phyloP scores from a whole-genome alignment of 2,329 filamentous ascomycete genomes.

The Apiospora rasikravindrae region DNA sequence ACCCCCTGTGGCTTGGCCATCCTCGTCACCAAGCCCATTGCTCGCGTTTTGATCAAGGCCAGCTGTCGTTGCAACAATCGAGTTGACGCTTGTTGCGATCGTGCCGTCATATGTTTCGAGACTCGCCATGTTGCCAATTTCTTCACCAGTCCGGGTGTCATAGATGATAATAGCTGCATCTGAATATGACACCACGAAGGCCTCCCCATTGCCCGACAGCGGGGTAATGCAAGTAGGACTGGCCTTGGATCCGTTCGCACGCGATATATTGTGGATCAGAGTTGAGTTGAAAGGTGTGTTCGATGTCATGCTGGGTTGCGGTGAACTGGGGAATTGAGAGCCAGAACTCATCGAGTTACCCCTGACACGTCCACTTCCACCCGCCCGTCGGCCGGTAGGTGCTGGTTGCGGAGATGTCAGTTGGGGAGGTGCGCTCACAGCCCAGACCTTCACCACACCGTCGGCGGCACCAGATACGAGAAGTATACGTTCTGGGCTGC shows the following conservation, averaged over 20 bases:
- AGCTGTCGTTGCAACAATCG: slow-evolving; percentile 84
- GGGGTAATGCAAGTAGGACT: slow-evolving; percentile 94
- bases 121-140: slow-evolving; percentile 91
- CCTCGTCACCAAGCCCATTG: slow-evolving; percentile 71
- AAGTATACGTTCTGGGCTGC: slow-evolving; percentile 82
- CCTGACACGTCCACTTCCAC: slow-evolving; percentile 73
- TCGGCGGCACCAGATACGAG: slow-evolving; percentile 93
- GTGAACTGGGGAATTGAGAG: slow-evolving; percentile 87
- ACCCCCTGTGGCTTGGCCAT: slow-evolving; percentile 60
- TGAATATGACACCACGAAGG: slow-evolving; percentile 90
- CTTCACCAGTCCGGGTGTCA: slow-evolving; percentile 89
- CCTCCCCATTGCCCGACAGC: slow-evolving; percentile 79
- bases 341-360: slow-evolving; percentile 95
- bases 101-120: slow-evolving; percentile 93
- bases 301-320: slow-evolving; percentile 86
- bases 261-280: slow-evolving; percentile 83
- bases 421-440: slow-evolving; percentile 88
- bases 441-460: slow-evolving; percentile 91
- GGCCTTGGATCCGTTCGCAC: slow-evolving; percentile 66
- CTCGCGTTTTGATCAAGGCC: slow-evolving; percentile 75
- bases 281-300: slow-evolving; percentile 87
- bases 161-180: slow-evolving; percentile 92
- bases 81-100: slow-evolving; percentile 79
- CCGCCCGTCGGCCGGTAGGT: slow-evolving; percentile 59
- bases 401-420: slow-evolving; percentile 79